Base-by-base conservation (phyloP, 2,329 filamentous ascomycete genomes). In the Arthrinium puccinioides region DNA sequence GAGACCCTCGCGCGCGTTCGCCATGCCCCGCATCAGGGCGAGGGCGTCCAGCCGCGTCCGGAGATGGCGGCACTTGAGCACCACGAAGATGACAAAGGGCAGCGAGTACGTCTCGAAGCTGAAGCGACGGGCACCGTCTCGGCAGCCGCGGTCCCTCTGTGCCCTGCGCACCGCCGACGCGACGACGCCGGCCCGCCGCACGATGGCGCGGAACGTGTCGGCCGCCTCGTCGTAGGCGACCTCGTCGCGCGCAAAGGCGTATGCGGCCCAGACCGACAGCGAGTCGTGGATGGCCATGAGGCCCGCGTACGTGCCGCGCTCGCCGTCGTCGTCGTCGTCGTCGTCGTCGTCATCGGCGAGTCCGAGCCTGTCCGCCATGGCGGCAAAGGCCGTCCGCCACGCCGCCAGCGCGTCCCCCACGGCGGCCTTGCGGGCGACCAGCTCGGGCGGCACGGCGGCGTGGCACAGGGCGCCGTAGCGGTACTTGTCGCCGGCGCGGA, bases 61-160 rank as follows among this genome's bases (percentile, higher is more conserved):
- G 6, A 66, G 47, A n/a, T 53, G 52, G 0, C 65, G 61, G 27
- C 64, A 68, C 39, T 62, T 66, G 21, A 59, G 46, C 2, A 56
- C 46, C 6, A 63, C 45, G 26, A 61, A 64, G 33, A 57, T 61
- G 9, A 68, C 51, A 9, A 61, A 43, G 0, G 64, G 60, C 4
- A 54, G 46, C 21, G 60, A 64, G 0, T 62, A 64, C 46, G 61
- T 59, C 39, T 64, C 60, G n/a, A 67, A 66, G 18, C 51, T 59
- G 44, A 67, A 68, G 34, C 15, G 28, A 29, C 37, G 6, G 21
- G 30, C 25, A 2, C 37, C 35, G n/a, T n/a, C n/a, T n/a, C n/a
- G n/a, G n/a, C n/a, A n/a, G n/a, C n/a, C n/a, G n/a, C n/a, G n/a
- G n/a, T n/a, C n/a, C n/a, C n/a, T n/a, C n/a, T n/a, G n/a, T n/a